Evolutionary conservation across 768 basidiomycete species (phyloP).

Genomic region (Mycena filopes): DNA sequence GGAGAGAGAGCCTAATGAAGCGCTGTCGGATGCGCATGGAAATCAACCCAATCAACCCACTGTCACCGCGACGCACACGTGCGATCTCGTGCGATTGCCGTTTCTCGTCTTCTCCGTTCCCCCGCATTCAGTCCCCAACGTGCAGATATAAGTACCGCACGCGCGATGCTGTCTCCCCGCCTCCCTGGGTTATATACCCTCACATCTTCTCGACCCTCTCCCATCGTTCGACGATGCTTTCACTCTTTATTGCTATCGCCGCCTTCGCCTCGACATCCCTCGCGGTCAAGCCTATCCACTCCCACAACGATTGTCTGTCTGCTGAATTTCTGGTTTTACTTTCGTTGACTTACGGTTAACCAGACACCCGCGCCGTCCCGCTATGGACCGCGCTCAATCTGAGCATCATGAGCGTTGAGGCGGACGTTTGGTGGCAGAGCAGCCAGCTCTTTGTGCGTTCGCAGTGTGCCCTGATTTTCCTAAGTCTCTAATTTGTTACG

Average conservation of each 20-base stretch:
- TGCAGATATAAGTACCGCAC: too few species aligned
- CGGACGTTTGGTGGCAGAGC: constrained; percentile 50
- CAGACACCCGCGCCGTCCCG: constrained; percentile 52
- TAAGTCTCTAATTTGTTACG: neutral
- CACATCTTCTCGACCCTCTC: neutral
- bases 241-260: constrained; percentile 22
- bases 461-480: neutral
- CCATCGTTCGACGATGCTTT: constrained; percentile 23
- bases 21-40: too few species aligned
- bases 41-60: too few species aligned
- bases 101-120: too few species aligned
- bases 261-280: constrained; percentile 41
- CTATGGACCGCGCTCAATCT: constrained; percentile 50
- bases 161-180: too few species aligned
- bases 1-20: too few species aligned
- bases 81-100: too few species aligned
- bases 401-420: constrained; percentile 53
- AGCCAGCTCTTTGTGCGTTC: constrained; percentile 47
- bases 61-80: too few species aligned
- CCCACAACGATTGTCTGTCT: constrained; percentile 53
- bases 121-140: too few species aligned
- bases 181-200: neutral
- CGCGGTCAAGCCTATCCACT: constrained; percentile 46
- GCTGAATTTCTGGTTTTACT: too few species aligned
- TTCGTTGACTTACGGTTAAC: too few species aligned